Base-by-base conservation (phyloP, 805 yeast genomes). In the Candida koratica region DNA sequence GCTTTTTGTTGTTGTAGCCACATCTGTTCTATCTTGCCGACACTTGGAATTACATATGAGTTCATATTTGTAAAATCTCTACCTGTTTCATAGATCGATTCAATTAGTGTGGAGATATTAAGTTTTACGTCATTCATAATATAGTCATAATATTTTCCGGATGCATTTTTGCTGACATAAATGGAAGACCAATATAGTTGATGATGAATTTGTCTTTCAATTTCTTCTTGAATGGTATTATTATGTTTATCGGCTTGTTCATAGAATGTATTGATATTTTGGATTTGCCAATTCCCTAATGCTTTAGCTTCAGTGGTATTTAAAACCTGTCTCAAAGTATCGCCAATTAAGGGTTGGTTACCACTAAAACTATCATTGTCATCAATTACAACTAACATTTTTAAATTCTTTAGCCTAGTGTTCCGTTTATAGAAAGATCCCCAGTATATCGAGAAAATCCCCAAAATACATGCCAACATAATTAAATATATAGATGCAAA, bases 171-270 rank as follows among this genome's bases (percentile, higher is more conserved):
- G 14, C 53, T 48, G 22, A 82, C 73, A 43, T 76, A 73, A 23
- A 81, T 58, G 0, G 81, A 73, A 16, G 73, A 69, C 93, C 90
- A 84, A 48, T 69, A 80, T 12, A 70, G 48, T 53, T 79, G 75
- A 35, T 70, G 71, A 46, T 73, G 76, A 3, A 83, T 68, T 36
- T 58, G 57, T 22, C 67, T 46, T 26, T 54, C 23, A 14, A 79
- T 51, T 44, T 73, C 71, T 4, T 63, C 64, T 22, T 53, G 59
- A 6, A 66, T 34, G 6, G 51, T 38, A 32, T 47, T 51, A 34
- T 51, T 46, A 37, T 58, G 51, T n/a, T 45, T 39, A 1, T 31
- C 47, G n/a, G 70, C 70, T 8, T 42, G 23, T 8, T 42, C 51
- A 5, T 42, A 42, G 27, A 67, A 55, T n/a, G 56, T 57, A 1